Percentiles rank a stretch among this genome's conserved stretches.
phyloP scores from a whole-genome alignment of 78 protist genomes.

The Dictyostelium brefeldianum region DNA sequence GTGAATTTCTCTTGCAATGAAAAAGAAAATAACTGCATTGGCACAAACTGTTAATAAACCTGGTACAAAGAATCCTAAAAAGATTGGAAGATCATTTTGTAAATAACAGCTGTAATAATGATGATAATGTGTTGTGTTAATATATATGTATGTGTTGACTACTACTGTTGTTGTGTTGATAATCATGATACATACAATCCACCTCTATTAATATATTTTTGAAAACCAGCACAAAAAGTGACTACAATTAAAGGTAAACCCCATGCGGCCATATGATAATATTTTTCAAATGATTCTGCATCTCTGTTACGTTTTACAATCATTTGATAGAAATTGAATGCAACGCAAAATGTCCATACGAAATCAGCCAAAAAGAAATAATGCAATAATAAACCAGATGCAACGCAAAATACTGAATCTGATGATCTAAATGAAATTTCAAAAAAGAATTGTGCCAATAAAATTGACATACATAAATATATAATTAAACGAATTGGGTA shows the following conservation, averaged over 20 bases:
- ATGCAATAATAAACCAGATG: slow-evolving; percentile 60
- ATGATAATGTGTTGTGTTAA: too few relatives aligned
- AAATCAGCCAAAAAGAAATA: slow-evolving; percentile 81
- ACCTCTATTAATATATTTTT: slow-evolving; percentile 50
- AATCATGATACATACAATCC: slow-evolving; percentile 21
- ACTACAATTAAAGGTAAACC: slow-evolving; percentile 64
- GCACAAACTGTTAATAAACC: slow-evolving; percentile 78
- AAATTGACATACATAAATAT: slow-evolving; percentile 63
- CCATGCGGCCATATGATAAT: slow-evolving; percentile 72
- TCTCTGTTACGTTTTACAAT: slow-evolving; percentile 69
- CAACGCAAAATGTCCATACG: slow-evolving; percentile 79
- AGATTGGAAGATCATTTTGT: slow-evolving; percentile 23
- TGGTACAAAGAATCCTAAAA: slow-evolving; percentile 71
- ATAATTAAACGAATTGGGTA: slow-evolving; percentile 74
- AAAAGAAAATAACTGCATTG: slow-evolving; percentile 63
- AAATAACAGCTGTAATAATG: slow-evolving; percentile 30
- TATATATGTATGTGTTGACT: too few relatives aligned
- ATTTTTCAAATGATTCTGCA: slow-evolving; percentile 66
- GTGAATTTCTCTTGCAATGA: slow-evolving; percentile 82
- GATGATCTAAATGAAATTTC: slow-evolving; percentile 36
- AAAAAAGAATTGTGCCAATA: slow-evolving; percentile 56
- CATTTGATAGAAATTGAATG: slow-evolving; percentile 57
- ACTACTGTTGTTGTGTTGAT: not conserved
- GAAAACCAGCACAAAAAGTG: slow-evolving; percentile 10
- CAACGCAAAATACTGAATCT: slow-evolving; percentile 40